Evolutionary conservation across 306 rosid genomes (phyloP).

Genomic region (Sophora flavescens): DNA sequence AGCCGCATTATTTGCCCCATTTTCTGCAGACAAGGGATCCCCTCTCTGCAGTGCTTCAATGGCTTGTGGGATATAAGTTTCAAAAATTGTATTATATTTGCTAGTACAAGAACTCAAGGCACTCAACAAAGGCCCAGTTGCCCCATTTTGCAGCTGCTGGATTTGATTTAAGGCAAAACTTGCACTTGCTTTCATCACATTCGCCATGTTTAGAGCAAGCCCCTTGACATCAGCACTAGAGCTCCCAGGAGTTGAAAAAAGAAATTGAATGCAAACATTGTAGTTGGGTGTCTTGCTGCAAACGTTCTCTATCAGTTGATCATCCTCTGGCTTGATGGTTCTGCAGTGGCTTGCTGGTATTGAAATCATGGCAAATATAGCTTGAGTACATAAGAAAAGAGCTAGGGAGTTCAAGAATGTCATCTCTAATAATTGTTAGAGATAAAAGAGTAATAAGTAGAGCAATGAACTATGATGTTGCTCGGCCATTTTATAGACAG

Average conservation of each 20-base stretch:
- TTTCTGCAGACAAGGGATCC: constrained; percentile 53
- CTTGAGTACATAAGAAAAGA: constrained; percentile 15
- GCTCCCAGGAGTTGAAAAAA: constrained; percentile 46
- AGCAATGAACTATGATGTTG: not conserved
- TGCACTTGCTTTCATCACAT: constrained; percentile 45
- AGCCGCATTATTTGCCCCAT: constrained; percentile 52
- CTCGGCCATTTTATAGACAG: constrained; percentile 16
- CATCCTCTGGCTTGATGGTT: constrained; percentile 11
- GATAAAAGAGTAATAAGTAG: not conserved
- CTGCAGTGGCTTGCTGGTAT: constrained; percentile 43
- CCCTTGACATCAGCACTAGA: constrained; percentile 43
- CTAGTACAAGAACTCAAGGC: constrained; percentile 47
- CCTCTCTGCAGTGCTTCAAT: constrained; percentile 58
- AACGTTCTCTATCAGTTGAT: constrained; percentile 47
- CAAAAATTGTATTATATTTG: constrained; percentile 44
- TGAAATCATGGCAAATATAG: constrained; percentile 22
- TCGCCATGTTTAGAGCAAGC: constrained; percentile 52
- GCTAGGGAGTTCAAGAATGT: constrained; percentile 24
- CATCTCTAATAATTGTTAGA: constrained; percentile 33
- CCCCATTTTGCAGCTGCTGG: constrained; percentile 22
- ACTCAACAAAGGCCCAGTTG: not conserved
- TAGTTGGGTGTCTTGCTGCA: constrained; percentile 62
- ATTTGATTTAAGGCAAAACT: constrained; percentile 33
- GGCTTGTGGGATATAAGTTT: constrained; percentile 48
- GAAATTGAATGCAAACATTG: constrained; percentile 48